phyloP scores from a whole-genome alignment of 2,329 filamentous ascomycete species.

The Aspergillus cejpii region DNA sequence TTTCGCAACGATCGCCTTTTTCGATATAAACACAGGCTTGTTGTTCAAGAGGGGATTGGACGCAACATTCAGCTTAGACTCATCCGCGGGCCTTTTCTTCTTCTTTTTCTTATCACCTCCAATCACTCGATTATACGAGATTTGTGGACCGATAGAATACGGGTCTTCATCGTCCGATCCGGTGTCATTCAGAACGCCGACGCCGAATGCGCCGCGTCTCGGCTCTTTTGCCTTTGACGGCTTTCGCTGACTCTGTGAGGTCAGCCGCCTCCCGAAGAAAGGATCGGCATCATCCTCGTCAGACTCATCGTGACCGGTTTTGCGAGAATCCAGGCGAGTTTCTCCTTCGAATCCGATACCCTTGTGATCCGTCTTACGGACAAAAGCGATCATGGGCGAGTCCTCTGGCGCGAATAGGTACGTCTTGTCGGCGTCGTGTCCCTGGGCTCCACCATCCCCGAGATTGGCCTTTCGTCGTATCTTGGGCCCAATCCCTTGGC shows the following conservation, averaged over 20 bases:
- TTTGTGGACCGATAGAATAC: slow-evolving; percentile 83
- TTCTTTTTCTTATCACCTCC: slow-evolving; percentile 77
- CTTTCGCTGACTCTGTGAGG: slow-evolving; percentile 32
- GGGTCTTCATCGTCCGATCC: slow-evolving; percentile 94
- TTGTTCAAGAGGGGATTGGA: slow-evolving; percentile 59
- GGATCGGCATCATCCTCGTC: slow-evolving; percentile 29
- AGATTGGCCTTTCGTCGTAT: slow-evolving; percentile 67
- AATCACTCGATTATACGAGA: slow-evolving; percentile 76
- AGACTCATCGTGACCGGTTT: slow-evolving; percentile 11
- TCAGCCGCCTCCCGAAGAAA: slow-evolving; percentile 34
- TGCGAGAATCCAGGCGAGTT: slow-evolving; percentile 25
- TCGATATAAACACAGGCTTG: slow-evolving; percentile 70
- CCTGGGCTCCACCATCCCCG: slow-evolving; percentile 45
- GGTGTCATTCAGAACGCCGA: slow-evolving; percentile 84
- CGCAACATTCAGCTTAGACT: slow-evolving; percentile 41
- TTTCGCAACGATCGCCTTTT: slow-evolving; percentile 47
- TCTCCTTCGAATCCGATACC: slow-evolving; percentile 44
- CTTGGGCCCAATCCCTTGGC: slow-evolving; percentile 87
- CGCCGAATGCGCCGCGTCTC: slow-evolving; percentile 65
- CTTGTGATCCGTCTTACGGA: slow-evolving; percentile 42
- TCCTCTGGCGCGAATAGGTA: slow-evolving; percentile 85
- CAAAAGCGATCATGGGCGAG: slow-evolving; percentile 53
- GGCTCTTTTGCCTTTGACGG: slow-evolving; percentile 49
- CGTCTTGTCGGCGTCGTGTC: slow-evolving; percentile 42
- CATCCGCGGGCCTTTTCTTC: slow-evolving; percentile 46